Evolutionary conservation across 352 stramenopile genomes (phyloP), one percentile per base, ranked within the genome.

Genomic region (Phytophthora sojae): DNA sequence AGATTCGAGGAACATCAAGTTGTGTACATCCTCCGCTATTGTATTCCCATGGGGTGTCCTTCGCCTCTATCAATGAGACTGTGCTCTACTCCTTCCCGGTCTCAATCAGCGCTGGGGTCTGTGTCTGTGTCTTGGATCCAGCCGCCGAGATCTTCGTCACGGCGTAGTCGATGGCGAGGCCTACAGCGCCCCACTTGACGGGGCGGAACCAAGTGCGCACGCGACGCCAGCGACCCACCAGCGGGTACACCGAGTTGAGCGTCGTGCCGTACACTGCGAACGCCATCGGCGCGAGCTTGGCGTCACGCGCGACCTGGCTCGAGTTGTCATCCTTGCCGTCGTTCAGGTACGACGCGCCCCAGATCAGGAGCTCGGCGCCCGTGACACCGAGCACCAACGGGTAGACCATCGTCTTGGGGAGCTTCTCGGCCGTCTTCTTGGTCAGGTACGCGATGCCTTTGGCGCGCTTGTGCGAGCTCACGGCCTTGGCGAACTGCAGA

Each of bases 261-360:
- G 68, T 73, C 12, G 50, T 69, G 21, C 72, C 72, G 49, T 76
- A 79, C 8, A 79, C 39, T 8, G 64, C 67, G 17, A 79, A 79
- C 4, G 62, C 72, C 11, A 63, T 63, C 11, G 72, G 72, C 2
- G 60, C 72, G 54, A 79, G 30, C 39, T 61, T 76, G 26, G 68
- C 69, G 50, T 79, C 47, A 44, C 63, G 72, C 17, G 62, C 52
- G 19, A 69, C 47, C 67, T 57, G 14, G 19, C 57, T 65, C 8
- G 54, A 45, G 3, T 65, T 60, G 0, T 76, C 45, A 42, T 67
- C 59, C 26, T 73, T 70, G 15, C 42, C 57, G 5, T 69, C 49
- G 19, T 56, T 73, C 14, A 73, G 45, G 37, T 79, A 79, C n/a
- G 67, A 74, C 8, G 72, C 29, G 4, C 68, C 72, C 62, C 63